Evolutionary conservation across 495 filamentous ascomycete genomes (phyloP).

Genomic region (Neurospora sp.): DNA sequence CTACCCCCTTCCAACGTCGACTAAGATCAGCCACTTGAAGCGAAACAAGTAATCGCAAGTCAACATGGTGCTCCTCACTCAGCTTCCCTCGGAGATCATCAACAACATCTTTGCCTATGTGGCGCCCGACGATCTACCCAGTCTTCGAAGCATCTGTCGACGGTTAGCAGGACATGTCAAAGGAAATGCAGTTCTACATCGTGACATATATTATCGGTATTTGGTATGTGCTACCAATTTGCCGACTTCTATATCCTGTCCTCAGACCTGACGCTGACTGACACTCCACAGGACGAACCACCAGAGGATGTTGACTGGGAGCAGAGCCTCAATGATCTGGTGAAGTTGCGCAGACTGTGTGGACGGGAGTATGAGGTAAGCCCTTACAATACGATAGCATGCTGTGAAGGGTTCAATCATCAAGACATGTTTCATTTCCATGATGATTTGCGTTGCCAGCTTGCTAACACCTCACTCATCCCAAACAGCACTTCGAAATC

Average conservation of each 20-base stretch:
- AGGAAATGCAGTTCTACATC: constrained; percentile 42
- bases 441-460: background rate
- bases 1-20: background rate
- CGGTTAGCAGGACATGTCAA: constrained; percentile 36
- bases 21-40: background rate
- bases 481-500: background rate
- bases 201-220: constrained; percentile 39
- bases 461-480: background rate
- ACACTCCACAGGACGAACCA: constrained; percentile 30
- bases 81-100: constrained; percentile 49
- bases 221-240: constrained; percentile 20
- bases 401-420: background rate
- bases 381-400: background rate
- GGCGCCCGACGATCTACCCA: constrained; percentile 41
- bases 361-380: background rate
- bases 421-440: background rate
- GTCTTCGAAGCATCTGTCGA: constrained; percentile 38
- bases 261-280: background rate
- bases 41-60: background rate
- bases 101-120: constrained; percentile 44
- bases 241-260: background rate
- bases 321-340: constrained; percentile 34
- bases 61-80: constrained; percentile 23
- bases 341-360: constrained; percentile 11
- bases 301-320: constrained; percentile 39